Conservation (phyloP, 1,284 basidiomycete species). For the Irpex lacteus region DNA sequence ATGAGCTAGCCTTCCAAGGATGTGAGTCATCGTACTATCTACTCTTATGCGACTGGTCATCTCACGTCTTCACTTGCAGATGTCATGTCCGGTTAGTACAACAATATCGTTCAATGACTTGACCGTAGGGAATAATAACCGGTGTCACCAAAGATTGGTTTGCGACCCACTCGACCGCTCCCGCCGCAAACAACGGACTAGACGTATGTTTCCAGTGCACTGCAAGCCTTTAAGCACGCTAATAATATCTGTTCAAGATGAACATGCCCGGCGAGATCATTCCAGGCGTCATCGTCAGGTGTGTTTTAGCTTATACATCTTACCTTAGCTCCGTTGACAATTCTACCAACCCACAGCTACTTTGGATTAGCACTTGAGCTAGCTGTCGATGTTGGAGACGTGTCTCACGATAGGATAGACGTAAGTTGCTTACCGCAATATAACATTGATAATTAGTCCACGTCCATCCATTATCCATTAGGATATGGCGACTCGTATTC, state of each 20-base stretch:
- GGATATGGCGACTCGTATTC: conserved; percentile 60
- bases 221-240: conserved; percentile 41
- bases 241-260: conserved; percentile 33
- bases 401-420: conserved; percentile 14
- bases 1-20: conserved; percentile 69
- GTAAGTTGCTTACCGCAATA: conserved; percentile 38
- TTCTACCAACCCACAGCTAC: conserved; percentile 10
- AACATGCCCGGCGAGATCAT: conserved; percentile 58
- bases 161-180: conserved; percentile 31
- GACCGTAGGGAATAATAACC: too few species aligned
- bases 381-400: conserved; percentile 14
- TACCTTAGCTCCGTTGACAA: not conserved
- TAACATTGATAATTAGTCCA: conserved; percentile 22
- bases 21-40: conserved; percentile 34
- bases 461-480: conserved; percentile 14
- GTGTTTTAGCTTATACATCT: not conserved
- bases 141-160: conserved; percentile 38
- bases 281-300: conserved; percentile 19
- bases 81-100: conserved; percentile 21
- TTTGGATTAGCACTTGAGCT: conserved; percentile 14
- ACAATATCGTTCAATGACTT: not conserved
- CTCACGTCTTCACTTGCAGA: conserved; percentile 11
- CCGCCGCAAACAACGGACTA: conserved; percentile 53
- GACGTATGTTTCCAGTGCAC: conserved; percentile 39
- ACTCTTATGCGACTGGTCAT: not conserved